A percentile compares a stretch with the other conserved stretches of the same genome.
phyloP scores from a whole-genome alignment of 305 asterid genomes.

The Salvia sclarea region DNA sequence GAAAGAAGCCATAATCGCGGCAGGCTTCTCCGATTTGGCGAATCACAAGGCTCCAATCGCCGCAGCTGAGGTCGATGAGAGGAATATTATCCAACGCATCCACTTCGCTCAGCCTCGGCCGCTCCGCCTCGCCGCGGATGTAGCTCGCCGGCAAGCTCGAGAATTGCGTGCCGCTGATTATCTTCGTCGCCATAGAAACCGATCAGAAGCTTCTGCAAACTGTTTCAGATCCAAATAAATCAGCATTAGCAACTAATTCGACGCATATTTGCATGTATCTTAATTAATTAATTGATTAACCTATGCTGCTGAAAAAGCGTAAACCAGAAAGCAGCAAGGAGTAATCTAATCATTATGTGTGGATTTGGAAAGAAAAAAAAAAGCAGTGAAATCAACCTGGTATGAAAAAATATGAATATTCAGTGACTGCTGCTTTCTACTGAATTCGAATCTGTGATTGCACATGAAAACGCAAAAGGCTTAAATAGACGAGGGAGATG shows the following conservation, averaged over 20 bases:
- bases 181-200: conserved; percentile 43
- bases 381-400: no score
- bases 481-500: conserved; percentile 5
- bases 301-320: no score
- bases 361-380: neutral
- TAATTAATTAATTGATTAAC: no score
- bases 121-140: conserved; percentile 60
- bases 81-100: conserved; percentile 52
- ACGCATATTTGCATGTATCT: no score
- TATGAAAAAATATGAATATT: no score
- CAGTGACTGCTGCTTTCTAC: neutral
- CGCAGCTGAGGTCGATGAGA: conserved; percentile 47
- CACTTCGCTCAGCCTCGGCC: conserved; percentile 57
- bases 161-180: conserved; percentile 52
- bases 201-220: neutral
- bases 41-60: conserved; percentile 34
- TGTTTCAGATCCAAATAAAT: no score
- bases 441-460: neutral
- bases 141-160: conserved; percentile 53
- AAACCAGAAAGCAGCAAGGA: no score
- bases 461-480: neutral
- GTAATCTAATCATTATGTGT: no score
- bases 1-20: conserved; percentile 60
- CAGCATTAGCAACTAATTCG: no score
- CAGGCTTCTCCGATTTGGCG: conserved; percentile 56